phyloP scores from a whole-genome alignment of 495 filamentous ascomycete species.

The Neurospora sp. region DNA sequence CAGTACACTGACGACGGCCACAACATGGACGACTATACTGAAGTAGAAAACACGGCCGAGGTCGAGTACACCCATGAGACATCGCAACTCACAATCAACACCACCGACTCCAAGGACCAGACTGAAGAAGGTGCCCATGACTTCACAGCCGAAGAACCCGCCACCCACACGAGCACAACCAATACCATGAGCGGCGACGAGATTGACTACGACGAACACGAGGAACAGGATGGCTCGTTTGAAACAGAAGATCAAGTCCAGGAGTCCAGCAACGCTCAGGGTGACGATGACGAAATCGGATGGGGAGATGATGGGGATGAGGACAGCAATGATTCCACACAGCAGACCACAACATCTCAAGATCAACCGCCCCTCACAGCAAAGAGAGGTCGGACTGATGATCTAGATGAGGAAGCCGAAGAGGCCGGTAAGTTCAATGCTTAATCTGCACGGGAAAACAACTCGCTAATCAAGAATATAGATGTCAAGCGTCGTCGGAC shows the following conservation, averaged over 20 bases:
- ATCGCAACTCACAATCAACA: background rate
- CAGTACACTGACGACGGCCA: conserved; percentile 3
- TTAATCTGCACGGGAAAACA: background rate
- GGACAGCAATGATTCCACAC: conserved; percentile 6
- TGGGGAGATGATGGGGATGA: conserved; percentile 32
- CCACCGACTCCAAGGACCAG: conserved; percentile 7
- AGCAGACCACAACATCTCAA: conserved; percentile 1
- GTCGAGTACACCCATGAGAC: background rate
- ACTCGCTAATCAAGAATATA: conserved; percentile 20
- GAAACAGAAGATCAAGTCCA: conserved; percentile 4
- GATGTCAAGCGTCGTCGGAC: conserved; percentile 43
- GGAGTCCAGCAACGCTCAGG: conserved; percentile 1
- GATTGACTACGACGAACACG: conserved; percentile 37
- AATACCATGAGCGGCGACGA: conserved; percentile 37
- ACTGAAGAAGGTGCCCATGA: background rate
- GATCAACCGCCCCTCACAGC: conserved; percentile 9
- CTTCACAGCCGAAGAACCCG: conserved; percentile 1
- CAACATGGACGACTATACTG: background rate
- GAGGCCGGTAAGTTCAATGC: conserved; percentile 28
- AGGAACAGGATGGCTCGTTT: conserved; percentile 10
- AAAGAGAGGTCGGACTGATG: conserved; percentile 23
- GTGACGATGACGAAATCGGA: conserved; percentile 33
- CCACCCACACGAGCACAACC: conserved; percentile 27
- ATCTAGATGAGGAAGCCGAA: conserved; percentile 19
- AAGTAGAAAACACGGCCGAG: background rate